Conservation (phyloP, 2,329 filamentous ascomycete species). For the Aspergillus pseudotamarii region DNA sequence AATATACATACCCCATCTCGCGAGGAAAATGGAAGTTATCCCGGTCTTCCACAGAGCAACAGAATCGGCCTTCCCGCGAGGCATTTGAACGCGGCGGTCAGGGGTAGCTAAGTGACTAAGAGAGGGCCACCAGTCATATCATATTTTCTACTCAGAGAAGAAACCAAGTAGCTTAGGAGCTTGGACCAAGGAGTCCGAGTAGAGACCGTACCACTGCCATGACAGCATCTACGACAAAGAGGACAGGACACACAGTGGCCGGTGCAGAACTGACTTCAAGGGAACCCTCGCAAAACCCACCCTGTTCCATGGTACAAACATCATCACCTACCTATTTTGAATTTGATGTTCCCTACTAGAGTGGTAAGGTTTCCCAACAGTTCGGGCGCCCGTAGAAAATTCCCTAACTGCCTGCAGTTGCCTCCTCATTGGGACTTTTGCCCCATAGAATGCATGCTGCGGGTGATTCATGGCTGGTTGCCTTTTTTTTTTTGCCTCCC, state of each 20-base stretch:
- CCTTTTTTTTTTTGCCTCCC: not conserved
- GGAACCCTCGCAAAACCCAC: not conserved
- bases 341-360: conserved; percentile 1
- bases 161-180: not conserved
- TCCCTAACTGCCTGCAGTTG: not conserved
- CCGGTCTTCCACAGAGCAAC: not conserved
- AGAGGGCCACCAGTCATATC: not conserved
- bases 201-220: not conserved
- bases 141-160: not conserved
- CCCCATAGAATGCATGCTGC: not conserved
- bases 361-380: conserved; percentile 5
- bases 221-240: not conserved
- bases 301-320: not conserved
- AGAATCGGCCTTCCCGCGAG: not conserved
- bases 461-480: not conserved
- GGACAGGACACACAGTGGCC: not conserved
- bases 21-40: not conserved
- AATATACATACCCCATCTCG: not conserved
- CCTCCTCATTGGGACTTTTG: not conserved
- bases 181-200: not conserved
- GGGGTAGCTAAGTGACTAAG: not conserved
- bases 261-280: not conserved
- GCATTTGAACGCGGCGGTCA: not conserved
- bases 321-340: no score
- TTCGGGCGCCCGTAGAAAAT: conserved; percentile 1